Conservation (phyloP, 352 stramenopile species). For the Globisporangium yorkense region DNA sequence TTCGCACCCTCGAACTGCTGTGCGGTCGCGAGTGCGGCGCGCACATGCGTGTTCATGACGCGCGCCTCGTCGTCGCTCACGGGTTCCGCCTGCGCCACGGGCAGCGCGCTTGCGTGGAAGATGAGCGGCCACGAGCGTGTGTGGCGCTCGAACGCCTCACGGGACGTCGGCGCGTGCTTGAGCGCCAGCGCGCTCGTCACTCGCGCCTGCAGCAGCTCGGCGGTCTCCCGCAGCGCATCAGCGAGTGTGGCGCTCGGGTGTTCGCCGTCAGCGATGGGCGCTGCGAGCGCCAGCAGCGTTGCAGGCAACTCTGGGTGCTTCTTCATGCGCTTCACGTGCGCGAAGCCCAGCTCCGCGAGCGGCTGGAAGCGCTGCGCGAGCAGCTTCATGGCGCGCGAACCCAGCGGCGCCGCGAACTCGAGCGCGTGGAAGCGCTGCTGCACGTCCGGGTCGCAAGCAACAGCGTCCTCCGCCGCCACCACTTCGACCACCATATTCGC, state of each 20-base stretch:
- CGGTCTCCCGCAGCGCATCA: constrained; percentile 13
- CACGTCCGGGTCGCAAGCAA: constrained; percentile 21
- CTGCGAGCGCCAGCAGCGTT: constrained; percentile 52
- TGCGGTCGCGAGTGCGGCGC: constrained; percentile 17
- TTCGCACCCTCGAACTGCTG: constrained; percentile 11
- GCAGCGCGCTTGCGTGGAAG: constrained; percentile 64
- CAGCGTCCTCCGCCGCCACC: constrained; percentile 12
- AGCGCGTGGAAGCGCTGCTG: constrained; percentile 70
- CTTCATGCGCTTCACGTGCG: constrained; percentile 82
- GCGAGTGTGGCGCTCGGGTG: constrained; percentile 3
- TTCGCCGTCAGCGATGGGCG: constrained; percentile 15
- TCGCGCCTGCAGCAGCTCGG: constrained; percentile 37
- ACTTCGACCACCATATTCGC: too few relatives aligned
- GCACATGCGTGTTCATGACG: constrained; percentile 25
- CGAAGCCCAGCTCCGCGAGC: constrained; percentile 56
- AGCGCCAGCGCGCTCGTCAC: constrained; percentile 44
- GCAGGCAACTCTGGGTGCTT: constrained; percentile 35
- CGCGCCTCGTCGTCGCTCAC: constrained; percentile 35
- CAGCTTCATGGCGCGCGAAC: constrained; percentile 61
- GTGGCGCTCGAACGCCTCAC: constrained; percentile 51
- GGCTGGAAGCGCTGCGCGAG: constrained; percentile 42
- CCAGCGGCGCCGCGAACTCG: constrained; percentile 54
- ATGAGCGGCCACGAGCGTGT: constrained; percentile 71
- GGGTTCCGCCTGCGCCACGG: constrained; percentile 30
- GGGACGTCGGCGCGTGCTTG: constrained; percentile 45